Evolutionary conservation across 306 rosid species (phyloP), one percentile per base, ranked within the genome.

Genomic region (Calophaca sinica): DNA sequence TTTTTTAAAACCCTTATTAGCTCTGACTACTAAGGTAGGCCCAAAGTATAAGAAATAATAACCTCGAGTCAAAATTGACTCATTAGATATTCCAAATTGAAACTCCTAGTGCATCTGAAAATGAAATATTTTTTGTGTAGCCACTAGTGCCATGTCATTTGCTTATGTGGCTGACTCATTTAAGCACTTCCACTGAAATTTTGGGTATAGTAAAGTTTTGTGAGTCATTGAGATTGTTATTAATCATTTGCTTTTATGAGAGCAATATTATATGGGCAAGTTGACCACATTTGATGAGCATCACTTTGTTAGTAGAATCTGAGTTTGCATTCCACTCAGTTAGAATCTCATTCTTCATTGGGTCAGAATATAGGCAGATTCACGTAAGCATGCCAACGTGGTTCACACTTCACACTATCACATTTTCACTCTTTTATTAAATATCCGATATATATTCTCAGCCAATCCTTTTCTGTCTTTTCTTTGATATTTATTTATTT

Each of bases 291-390:
- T 72, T 82, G 84, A 64, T 84, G 70, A 79, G 82, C 74, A 81
- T 82, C 74, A 70, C 82, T 77, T 85, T 78, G 10, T 31, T 63
- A 78, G 90, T 89, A 51, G 96, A 84, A 87, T 91, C 87, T 78
- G 94, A 93, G 91, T 89, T 69, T 83, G 94, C 88, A 83, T 86
- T 89, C 98, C 98, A 93, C 96, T 89, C 50, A 29, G 39, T 44
- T 48, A 77, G 91, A 80, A 84, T 89, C 86, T 46, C 80, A 84
- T 78, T 83, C 87, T 77, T 84, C 76, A 74, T 83, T 77, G 72
- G 83, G 36, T 53, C 68, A 79, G 73, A 84, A 85, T 81, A 79
- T 80, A 71, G 77, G 81, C 80, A 74, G 76, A 62, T 79, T 77
- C 74, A 84, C 68, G 52, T 79, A 79, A 62, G 86, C 80, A 83